These are phyloP conservation scores for Eucalyptus decipiens DNA, from an alignment of 345 rosid genomes.

Conservation along the genomic window DNA sequence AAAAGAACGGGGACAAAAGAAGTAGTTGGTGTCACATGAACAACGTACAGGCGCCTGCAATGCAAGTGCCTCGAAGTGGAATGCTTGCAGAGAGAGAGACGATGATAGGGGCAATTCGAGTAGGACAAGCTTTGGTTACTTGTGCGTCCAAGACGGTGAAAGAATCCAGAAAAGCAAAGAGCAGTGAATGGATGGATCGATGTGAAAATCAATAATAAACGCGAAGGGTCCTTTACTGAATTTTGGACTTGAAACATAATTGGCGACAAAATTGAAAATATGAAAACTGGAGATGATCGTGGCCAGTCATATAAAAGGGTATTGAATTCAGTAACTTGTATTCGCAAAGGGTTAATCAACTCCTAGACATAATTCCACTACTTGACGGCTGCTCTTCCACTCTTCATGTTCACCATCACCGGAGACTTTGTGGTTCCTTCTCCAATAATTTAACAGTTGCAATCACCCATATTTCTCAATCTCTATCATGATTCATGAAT, in stretches of 20 bases:
- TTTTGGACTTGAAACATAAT: not conserved
- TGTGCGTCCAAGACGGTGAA: not conserved
- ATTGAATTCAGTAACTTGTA: not conserved
- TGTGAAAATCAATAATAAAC: not conserved
- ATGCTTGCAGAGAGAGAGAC: not conserved
- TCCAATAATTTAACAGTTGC: not conserved
- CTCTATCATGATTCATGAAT: not conserved
- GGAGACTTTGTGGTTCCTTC: not conserved
- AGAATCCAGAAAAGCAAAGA: not conserved
- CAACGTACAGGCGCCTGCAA: not conserved
- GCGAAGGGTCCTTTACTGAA: not conserved
- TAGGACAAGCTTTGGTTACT: not conserved
- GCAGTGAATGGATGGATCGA: not conserved
- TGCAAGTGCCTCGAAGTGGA: not conserved
- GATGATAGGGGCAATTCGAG: not conserved
- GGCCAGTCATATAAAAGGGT: not conserved
- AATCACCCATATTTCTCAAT: not conserved
- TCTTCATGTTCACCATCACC: not conserved
- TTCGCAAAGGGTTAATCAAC: not conserved
- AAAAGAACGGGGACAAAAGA: not conserved
- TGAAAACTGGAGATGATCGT: not conserved
- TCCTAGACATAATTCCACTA: not conserved
- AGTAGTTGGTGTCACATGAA: not conserved
- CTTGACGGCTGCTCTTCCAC: not conserved
- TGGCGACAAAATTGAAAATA: not conserved